These are phyloP conservation scores for Spathaspora hagerdaliae DNA, from an alignment of 805 yeast species.

Conservation along the genomic window DNA sequence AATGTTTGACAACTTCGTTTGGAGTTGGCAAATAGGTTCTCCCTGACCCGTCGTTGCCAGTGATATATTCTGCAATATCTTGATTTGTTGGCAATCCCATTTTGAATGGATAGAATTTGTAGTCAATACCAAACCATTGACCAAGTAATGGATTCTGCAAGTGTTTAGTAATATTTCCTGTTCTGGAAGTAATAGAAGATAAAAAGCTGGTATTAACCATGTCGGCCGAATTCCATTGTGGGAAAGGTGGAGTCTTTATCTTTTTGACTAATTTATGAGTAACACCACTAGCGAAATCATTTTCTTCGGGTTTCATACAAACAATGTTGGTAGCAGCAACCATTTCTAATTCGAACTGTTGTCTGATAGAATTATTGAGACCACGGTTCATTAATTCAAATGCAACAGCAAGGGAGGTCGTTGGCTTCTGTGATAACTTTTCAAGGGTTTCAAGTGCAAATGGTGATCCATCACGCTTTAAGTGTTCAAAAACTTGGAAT, in stretches of 20 bases:
- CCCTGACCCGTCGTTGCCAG: slow-evolving; percentile 64
- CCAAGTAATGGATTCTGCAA: slow-evolving; percentile 36
- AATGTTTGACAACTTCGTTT: slow-evolving; percentile 62
- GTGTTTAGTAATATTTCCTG: slow-evolving; percentile 18
- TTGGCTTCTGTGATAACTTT: slow-evolving; percentile 63
- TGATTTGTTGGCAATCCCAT: slow-evolving; percentile 78
- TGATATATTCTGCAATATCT: slow-evolving; percentile 61
- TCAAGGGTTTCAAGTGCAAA: slow-evolving; percentile 62
- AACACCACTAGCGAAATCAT: slow-evolving; percentile 68
- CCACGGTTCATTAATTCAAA: slow-evolving; percentile 66
- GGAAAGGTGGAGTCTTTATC: slow-evolving; percentile 43
- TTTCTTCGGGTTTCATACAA: slow-evolving; percentile 47
- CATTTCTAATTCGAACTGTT: slow-evolving; percentile 71
- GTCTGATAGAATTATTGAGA: slow-evolving; percentile 50
- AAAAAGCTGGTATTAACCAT: slow-evolving; percentile 14
- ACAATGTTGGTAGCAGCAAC: slow-evolving; percentile 68
- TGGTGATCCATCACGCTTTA: slow-evolving; percentile 51
- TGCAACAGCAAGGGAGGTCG: slow-evolving; percentile 73
- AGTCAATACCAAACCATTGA: slow-evolving; percentile 36
- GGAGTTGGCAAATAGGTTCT: slow-evolving; percentile 67
- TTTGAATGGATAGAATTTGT: slow-evolving; percentile 50
- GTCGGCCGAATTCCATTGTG: slow-evolving; percentile 21
- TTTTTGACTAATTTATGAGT: slow-evolving; percentile 61
- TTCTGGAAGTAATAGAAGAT: slow-evolving; percentile 13
- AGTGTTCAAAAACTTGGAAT: slow-evolving; percentile 52